phyloP scores from a whole-genome alignment of 78 protist species.

The Isochrysis galbana region DNA sequence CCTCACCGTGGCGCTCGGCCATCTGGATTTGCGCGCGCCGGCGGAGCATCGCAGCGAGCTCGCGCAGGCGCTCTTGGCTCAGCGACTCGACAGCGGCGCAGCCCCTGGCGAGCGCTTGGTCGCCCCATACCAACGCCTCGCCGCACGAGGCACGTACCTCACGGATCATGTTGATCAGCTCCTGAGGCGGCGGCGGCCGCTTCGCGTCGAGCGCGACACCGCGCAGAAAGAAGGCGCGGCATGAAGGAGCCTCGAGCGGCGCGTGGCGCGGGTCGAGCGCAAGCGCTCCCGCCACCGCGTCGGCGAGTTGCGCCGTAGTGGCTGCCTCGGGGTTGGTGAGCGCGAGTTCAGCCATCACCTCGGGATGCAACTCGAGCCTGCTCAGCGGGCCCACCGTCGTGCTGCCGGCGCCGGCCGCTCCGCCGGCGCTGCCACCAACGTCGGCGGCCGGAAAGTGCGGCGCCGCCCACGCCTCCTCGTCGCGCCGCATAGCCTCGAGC shows the following conservation, averaged over 20 bases:
- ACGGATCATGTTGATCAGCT: not conserved
- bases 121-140: not conserved
- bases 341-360: not conserved
- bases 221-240: not conserved
- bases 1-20: not conserved
- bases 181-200: not conserved
- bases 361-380: not conserved
- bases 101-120: not conserved
- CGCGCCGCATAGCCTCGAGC: not conserved
- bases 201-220: not conserved
- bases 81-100: not conserved
- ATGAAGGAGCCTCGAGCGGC: not conserved
- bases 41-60: not conserved
- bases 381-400: not conserved
- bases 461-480: constrained; percentile 13
- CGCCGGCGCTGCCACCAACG: not conserved
- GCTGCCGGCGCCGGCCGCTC: not conserved
- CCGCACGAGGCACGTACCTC: not conserved
- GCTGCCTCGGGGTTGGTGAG: not conserved
- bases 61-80: not conserved
- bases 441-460: constrained; percentile 17
- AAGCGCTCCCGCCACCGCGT: not conserved
- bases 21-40: not conserved
- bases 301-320: not conserved
- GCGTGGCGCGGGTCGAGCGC: not conserved